A percentile compares a stretch with the other conserved stretches of the same genome.
These are phyloP conservation scores for Citropsis articulata DNA, from an alignment of 345 rosid species.

Conservation along the genomic window DNA sequence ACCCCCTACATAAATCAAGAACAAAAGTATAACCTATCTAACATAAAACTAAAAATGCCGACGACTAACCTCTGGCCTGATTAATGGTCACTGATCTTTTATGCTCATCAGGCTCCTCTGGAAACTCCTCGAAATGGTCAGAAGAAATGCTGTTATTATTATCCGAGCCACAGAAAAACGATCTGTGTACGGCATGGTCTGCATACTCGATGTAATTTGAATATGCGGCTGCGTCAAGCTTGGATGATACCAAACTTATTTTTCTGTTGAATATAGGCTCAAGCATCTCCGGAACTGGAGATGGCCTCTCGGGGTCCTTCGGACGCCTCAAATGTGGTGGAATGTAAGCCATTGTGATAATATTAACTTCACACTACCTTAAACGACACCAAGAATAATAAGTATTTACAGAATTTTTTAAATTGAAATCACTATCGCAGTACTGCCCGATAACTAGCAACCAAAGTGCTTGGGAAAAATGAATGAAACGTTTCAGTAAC, in stretches of 20 bases:
- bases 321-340: slow-evolving; percentile 30
- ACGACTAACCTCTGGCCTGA: slow-evolving; percentile 8
- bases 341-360: slow-evolving; percentile 22
- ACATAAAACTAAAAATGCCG: not conserved
- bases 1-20: not conserved
- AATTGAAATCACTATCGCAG: not conserved
- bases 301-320: not conserved
- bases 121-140: slow-evolving; percentile 14
- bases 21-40: not conserved
- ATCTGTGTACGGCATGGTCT: slow-evolving; percentile 14
- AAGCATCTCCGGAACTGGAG: slow-evolving; percentile 13
- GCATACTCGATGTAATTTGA: slow-evolving; percentile 3
- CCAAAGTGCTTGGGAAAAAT: not conserved
- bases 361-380: not conserved
- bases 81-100: slow-evolving; percentile 7
- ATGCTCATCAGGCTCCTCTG: not conserved
- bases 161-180: slow-evolving; percentile 21
- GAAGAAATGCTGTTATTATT: slow-evolving; percentile 8
- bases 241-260: slow-evolving; percentile 3
- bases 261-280: not conserved
- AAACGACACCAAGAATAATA: not conserved
- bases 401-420: not conserved
- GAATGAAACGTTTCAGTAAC: not conserved
- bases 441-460: not conserved
- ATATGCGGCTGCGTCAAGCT: not conserved